Conservation (phyloP, 2,329 filamentous ascomycete species). For the Didymella keratinophila region DNA sequence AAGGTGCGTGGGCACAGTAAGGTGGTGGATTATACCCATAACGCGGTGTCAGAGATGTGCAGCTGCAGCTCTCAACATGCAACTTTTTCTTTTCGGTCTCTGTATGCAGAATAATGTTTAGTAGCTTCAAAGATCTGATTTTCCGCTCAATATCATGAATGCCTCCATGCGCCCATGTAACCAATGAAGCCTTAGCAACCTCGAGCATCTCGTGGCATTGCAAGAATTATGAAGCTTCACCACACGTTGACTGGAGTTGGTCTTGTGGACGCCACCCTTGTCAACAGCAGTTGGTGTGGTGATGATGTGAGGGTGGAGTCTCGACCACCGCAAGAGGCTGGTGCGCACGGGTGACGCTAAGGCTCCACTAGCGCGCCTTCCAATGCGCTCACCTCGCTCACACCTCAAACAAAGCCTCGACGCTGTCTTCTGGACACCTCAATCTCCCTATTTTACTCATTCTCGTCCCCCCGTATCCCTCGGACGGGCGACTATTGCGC, state of each 20-base stretch:
- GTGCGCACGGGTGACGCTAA: constrained; percentile 17
- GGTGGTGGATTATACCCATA: neutral
- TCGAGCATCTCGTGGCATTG: neutral
- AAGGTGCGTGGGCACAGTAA: neutral
- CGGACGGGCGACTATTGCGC: neutral
- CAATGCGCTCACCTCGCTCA: constrained; percentile 28
- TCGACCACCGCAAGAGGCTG: neutral
- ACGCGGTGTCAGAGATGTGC: neutral
- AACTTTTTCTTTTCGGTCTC: neutral
- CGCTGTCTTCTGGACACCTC: constrained; percentile 10
- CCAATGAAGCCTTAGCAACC: neutral
- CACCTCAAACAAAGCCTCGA: constrained; percentile 26
- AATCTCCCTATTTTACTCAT: neutral
- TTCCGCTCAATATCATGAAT: neutral
- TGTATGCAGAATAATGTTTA: neutral
- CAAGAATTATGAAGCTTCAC: neutral
- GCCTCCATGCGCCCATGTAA: neutral
- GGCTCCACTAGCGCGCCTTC: constrained; percentile 31
- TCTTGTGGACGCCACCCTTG: too few relatives aligned
- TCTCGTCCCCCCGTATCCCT: neutral
- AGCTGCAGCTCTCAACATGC: neutral
- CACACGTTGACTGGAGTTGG: too few relatives aligned
- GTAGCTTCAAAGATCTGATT: neutral
- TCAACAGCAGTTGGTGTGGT: neutral
- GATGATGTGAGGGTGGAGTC: neutral